phyloP scores from a whole-genome alignment of 257 asterid species.

The Apocynum venetum region DNA sequence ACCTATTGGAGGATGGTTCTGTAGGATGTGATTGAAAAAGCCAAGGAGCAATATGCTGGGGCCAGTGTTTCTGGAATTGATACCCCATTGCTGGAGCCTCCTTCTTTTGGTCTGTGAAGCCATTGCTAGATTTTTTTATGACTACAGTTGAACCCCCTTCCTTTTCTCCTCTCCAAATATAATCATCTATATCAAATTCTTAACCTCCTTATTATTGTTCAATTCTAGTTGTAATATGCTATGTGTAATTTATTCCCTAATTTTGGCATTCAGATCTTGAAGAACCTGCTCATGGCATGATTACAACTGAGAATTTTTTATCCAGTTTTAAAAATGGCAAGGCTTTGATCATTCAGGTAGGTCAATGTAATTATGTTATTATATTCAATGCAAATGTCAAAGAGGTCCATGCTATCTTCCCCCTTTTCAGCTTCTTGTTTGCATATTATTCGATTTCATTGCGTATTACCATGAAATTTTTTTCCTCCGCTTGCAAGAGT shows the following conservation, averaged over 20 bases:
- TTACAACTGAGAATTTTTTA: slow-evolving; percentile 52
- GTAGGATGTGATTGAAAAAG: slow-evolving; percentile 66
- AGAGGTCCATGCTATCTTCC: not conserved
- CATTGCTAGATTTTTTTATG: slow-evolving; percentile 5
- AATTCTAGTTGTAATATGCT: not conserved
- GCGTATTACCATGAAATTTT: not conserved
- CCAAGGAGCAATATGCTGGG: slow-evolving; percentile 41
- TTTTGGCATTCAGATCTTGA: slow-evolving; percentile 41
- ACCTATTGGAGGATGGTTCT: slow-evolving; percentile 16
- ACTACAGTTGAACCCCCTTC: slow-evolving; percentile 3
- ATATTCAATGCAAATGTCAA: slow-evolving; percentile 11
- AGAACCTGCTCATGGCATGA: slow-evolving; percentile 38
- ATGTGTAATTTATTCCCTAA: slow-evolving; percentile 20
- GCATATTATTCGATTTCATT: not conserved
- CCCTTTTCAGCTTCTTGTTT: not conserved
- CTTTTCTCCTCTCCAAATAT: not conserved
- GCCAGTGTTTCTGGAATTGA: slow-evolving; percentile 50
- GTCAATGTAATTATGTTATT: not conserved
- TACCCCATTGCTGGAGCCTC: slow-evolving; percentile 54
- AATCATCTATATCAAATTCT: not conserved
- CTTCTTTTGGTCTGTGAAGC: slow-evolving; percentile 61
- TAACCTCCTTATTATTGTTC: not conserved
- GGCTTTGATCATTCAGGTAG: slow-evolving; percentile 81
- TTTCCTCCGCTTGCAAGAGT: not conserved
- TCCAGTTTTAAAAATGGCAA: slow-evolving; percentile 61